phyloP scores from a whole-genome alignment of 2,329 filamentous ascomycete genomes.

The Colletotrichum graminicola region DNA sequence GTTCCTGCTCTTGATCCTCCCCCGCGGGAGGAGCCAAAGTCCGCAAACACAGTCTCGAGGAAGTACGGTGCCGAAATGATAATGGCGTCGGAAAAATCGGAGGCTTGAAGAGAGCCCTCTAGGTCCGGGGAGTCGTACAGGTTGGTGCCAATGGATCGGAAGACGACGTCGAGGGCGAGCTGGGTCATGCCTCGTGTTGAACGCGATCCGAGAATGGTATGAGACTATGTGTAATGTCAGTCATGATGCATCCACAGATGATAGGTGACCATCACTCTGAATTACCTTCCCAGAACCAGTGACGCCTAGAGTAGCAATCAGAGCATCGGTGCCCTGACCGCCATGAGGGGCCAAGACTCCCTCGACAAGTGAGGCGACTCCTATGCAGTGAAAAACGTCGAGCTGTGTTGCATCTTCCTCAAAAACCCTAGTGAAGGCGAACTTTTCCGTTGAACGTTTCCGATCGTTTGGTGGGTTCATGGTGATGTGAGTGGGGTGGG shows the following conservation, averaged over 20 bases:
- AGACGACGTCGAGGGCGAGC: constrained; percentile 89
- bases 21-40: constrained; percentile 69
- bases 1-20: constrained; percentile 75
- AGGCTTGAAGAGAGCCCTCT: constrained; percentile 79
- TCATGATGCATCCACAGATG: background rate
- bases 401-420: constrained; percentile 87
- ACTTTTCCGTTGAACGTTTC: constrained; percentile 90
- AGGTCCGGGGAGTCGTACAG: constrained; percentile 73
- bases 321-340: constrained; percentile 85
- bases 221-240: constrained; percentile 71
- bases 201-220: constrained; percentile 93
- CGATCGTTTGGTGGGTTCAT: constrained; percentile 86
- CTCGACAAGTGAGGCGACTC: constrained; percentile 80
- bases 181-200: constrained; percentile 91
- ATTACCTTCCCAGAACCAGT: constrained; percentile 94
- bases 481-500: constrained; percentile 75
- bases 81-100: constrained; percentile 85
- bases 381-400: constrained; percentile 86
- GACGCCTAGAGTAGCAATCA: constrained; percentile 92
- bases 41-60: constrained; percentile 82
- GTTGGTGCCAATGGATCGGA: constrained; percentile 80
- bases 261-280: constrained; percentile 30
- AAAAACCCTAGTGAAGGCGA: constrained; percentile 94
- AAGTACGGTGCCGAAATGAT: constrained; percentile 81
- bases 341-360: constrained; percentile 81